Evolutionary conservation across 495 filamentous ascomycete species (phyloP).

Genomic region (Margaritispora aquatica): DNA sequence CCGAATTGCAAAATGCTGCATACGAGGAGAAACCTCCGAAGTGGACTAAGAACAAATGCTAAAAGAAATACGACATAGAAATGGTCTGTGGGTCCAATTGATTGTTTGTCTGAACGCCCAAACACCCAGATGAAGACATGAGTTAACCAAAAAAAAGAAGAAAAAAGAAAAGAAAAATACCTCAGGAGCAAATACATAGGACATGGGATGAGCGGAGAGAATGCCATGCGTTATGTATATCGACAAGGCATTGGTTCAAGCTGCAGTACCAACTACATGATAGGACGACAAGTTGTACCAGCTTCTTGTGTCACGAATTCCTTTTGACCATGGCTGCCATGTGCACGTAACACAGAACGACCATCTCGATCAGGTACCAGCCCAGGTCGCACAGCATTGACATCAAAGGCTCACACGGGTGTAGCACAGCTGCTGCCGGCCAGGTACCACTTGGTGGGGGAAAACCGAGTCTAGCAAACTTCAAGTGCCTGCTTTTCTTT

Average conservation of each 20-base stretch:
- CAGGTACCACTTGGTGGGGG: not conserved
- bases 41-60: not conserved
- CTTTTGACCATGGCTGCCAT: not conserved
- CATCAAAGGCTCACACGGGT: not conserved
- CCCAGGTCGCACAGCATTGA: not conserved
- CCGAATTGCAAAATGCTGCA: not conserved
- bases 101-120: too few species aligned
- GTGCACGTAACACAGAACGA: not conserved
- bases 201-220: not conserved
- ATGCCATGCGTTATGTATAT: not conserved
- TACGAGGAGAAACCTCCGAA: not conserved
- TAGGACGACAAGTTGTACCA: not conserved
- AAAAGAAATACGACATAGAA: not conserved
- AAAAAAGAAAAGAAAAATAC: too few species aligned
- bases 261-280: not conserved
- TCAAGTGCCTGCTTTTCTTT: too few species aligned
- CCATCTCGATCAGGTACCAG: not conserved
- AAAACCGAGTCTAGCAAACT: not conserved
- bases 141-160: not conserved
- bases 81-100: not conserved
- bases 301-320: not conserved
- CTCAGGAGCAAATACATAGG: too few species aligned
- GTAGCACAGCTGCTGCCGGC: not conserved
- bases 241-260: not conserved
- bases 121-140: not conserved